Percentiles rank a stretch among this genome's conserved stretches.
Conservation (phyloP, 352 stramenopile genomes). For the Blastocystis sp. region DNA sequence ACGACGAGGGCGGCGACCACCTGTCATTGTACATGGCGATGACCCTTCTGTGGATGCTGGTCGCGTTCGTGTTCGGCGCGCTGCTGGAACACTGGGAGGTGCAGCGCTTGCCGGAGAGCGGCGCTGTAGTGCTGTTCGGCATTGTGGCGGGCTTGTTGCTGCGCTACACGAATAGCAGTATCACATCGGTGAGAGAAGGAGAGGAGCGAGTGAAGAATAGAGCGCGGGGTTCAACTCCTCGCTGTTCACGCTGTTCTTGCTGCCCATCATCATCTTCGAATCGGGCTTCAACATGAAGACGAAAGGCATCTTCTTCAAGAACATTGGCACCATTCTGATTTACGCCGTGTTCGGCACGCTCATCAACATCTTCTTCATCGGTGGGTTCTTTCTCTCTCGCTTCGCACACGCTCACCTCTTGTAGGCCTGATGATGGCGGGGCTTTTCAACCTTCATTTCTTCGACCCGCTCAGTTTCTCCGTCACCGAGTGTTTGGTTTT, state of each 20-base stretch:
- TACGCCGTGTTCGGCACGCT: slow-evolving; percentile 82
- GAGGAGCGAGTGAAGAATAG: slow-evolving; percentile 11
- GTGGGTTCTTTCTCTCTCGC: slow-evolving; percentile 75
- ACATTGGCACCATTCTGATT: slow-evolving; percentile 81
- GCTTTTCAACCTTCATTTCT: slow-evolving; percentile 74
- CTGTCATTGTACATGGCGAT: slow-evolving; percentile 55
- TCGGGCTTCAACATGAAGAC: slow-evolving; percentile 84
- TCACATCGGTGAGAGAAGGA: not conserved
- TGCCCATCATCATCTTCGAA: slow-evolving; percentile 86
- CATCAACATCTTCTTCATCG: slow-evolving; percentile 80
- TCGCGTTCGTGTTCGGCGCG: slow-evolving; percentile 57
- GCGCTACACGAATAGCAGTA: not conserved
- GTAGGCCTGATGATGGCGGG: slow-evolving; percentile 76
- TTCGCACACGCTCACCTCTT: slow-evolving; percentile 64
- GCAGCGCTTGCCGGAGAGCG: slow-evolving; percentile 66
- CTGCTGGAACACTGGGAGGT: slow-evolving; percentile 33
- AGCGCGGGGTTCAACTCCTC: slow-evolving; percentile 70
- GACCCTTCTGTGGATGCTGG: slow-evolving; percentile 37
- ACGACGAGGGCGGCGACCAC: slow-evolving; percentile 39
- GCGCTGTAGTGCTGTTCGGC: slow-evolving; percentile 70
- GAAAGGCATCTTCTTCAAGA: slow-evolving; percentile 83
- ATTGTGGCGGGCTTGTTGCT: slow-evolving; percentile 70
- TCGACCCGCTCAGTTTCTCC: slow-evolving; percentile 10
- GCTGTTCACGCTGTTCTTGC: slow-evolving; percentile 73
- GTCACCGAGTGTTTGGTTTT: slow-evolving; percentile 78